Base-by-base conservation (phyloP, 176 grass and related monocot species). In the Zoysia japonica region DNA sequence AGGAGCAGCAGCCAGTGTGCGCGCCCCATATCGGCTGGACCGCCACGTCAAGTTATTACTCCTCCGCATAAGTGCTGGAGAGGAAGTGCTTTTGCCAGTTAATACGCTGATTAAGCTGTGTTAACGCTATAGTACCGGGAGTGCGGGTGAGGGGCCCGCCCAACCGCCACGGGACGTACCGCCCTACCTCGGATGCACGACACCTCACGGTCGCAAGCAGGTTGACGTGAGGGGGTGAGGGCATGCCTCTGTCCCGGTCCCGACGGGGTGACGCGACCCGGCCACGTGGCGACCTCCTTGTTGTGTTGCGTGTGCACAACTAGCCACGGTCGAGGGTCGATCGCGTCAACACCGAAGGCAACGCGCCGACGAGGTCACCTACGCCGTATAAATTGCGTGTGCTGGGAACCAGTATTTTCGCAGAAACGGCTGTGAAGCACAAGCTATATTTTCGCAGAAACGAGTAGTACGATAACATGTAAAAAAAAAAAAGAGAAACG, bases 171-270 rank as follows among this genome's bases (percentile, higher is more conserved):
- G 17, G 2, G 1, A 35, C 50, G 50, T 48, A 57, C 28, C 1
- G 35, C 52, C 43, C 53, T 57, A 78, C 83, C 78, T 90, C 74
- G 67, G 44, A 86, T 79, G 47, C 40, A n/a, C 74, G 74, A 74
- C 79, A 90, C 74, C 68, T 83, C 88, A 89, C 67, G 39, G 68
- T 74, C 78, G 65, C 14, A 7, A 11, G n/a, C 64, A 47, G 65
- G 53, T 68, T 77, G 78, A 87, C 71, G 84, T 61, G 37, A 75
- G 77, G 9, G 3, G 28, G 28, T 28, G 28, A 4, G 1, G 38
- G 0, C 53, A 56, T 56, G 54, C 54, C 54, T 4, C 15, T 17
- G 54, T 56, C 54, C 15, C 3, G 15, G 41, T 41, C 17, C 61
- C 28, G 70, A 36, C 42, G 16, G n/a, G 17, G 15, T 67, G 55